Evolutionary conservation across 148 eudicot genomes (phyloP), one percentile per base, ranked within the genome.

Genomic region (Rhododendron griersonianum): DNA sequence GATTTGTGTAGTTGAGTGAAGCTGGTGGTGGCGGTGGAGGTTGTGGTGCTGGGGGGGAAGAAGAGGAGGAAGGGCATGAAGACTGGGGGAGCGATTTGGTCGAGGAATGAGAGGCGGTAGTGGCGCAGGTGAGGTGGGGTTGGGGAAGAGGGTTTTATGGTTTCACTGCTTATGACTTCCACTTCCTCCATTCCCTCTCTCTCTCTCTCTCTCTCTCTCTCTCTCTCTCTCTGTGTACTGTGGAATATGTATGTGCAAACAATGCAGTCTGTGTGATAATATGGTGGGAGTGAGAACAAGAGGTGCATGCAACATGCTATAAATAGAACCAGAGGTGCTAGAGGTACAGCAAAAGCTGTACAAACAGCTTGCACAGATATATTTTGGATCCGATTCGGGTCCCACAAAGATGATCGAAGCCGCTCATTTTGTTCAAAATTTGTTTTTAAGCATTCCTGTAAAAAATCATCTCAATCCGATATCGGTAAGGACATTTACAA

Each of bases 71-170:
- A 7, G 8, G 78, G 85, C 78, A 83, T 83, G 53, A 83, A 83
- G 5, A 45, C 15, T 65, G 85, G n/a, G 16, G 85, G 76, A 44
- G 35, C 2, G 3, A 83, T 7, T 67, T 83, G 85, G 39, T 83
- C 57, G 2, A 83, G 85, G 10, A 63, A 83, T 6, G 85, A 83
- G 85, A 83, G 77, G 30, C 30, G 76, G 85, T 83, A 25, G 47
- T 25, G 35, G n/a, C 84, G 55, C 2, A 83, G 57, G 37, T 83
- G n/a, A 3, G 44, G 1, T 11, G 77, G 85, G 14, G 85, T 83
- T 14, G 85, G 77, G 11, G 77, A 41, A 1, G 77, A 65, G 5
- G 85, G 85, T 53, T 45, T 65, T 10, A 83, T 25, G 37, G 55
- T 83, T 2, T 65, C 85, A n/a, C 39, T 65, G 55, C 18, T 19